These are phyloP conservation scores for Macadamia tetraphylla DNA, from an alignment of 164 flowering plant species.

Conservation along the genomic window DNA sequence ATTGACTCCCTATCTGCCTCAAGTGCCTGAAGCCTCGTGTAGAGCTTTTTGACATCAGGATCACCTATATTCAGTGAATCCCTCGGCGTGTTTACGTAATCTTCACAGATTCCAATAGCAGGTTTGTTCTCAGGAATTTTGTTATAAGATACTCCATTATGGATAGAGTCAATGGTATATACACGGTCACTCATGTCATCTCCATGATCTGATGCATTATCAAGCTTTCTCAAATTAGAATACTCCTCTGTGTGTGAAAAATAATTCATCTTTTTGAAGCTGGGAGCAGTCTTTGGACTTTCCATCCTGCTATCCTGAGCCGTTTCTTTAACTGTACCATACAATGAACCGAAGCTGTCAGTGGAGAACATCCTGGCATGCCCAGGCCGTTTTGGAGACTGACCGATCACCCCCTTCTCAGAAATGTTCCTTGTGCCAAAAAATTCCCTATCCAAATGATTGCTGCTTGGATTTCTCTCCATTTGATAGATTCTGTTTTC, in stretches of 20 bases:
- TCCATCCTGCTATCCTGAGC: conserved; percentile 31
- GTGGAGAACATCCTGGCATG: conserved; percentile 51
- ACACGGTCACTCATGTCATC: conserved; percentile 82
- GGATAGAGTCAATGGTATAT: conserved; percentile 78
- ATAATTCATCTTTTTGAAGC: conserved; percentile 44
- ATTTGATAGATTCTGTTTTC: conserved; percentile 36
- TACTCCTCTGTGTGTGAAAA: conserved; percentile 33
- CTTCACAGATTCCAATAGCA: conserved; percentile 36
- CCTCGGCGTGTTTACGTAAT: conserved; percentile 43
- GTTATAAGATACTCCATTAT: conserved; percentile 38
- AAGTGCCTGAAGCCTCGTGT: conserved; percentile 86
- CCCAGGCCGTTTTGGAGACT: conserved; percentile 48
- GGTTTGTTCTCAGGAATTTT: conserved; percentile 34
- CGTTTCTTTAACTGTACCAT: conserved; percentile 35
- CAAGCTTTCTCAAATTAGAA: conserved; percentile 34
- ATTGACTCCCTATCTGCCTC: conserved; percentile 97
- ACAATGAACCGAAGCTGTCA: conserved; percentile 47
- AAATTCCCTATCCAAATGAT: conserved; percentile 42
- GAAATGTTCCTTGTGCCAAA: conserved; percentile 36
- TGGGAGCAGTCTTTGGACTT: conserved; percentile 37
- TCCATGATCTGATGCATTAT: conserved; percentile 53
- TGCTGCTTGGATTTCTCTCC: conserved; percentile 41
- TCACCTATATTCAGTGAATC: conserved; percentile 48
- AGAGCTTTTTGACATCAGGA: conserved; percentile 78
- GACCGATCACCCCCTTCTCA: conserved; percentile 61